Conservation (phyloP, 2,329 filamentous ascomycete species). For the Zalaria obscura region DNA sequence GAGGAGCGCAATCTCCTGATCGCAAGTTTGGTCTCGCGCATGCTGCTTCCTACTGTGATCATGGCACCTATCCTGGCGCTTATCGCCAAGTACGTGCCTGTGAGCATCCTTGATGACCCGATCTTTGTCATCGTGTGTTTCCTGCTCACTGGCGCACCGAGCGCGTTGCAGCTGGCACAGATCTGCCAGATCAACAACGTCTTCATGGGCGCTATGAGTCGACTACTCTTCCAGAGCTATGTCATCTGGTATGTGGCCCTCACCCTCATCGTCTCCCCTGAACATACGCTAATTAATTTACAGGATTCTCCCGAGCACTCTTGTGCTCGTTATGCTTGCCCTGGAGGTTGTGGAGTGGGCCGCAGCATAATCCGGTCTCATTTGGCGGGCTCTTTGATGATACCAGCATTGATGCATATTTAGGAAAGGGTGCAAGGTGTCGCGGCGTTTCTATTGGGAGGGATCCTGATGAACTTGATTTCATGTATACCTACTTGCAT, state of each 20-base stretch:
- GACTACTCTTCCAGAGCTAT: conserved; percentile 88
- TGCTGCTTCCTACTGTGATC: conserved; percentile 80
- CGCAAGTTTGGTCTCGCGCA: conserved; percentile 73
- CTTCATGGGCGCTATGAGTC: conserved; percentile 88
- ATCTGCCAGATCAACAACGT: conserved; percentile 98
- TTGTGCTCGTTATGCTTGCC: conserved; percentile 79
- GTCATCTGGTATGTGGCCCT: conserved; percentile 67
- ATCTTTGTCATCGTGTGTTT: conserved; percentile 98
- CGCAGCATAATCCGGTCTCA: background rate
- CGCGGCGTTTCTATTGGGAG: too few relatives aligned
- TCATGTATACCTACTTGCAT: too few relatives aligned
- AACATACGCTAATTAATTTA: background rate
- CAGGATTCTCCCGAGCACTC: conserved; percentile 85
- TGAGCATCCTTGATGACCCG: conserved; percentile 91
- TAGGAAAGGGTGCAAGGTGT: too few relatives aligned
- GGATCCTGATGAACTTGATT: too few relatives aligned
- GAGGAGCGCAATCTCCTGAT: conserved; percentile 66
- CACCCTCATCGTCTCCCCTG: background rate
- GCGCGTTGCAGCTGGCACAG: conserved; percentile 85
- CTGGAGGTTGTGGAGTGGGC: conserved; percentile 91
- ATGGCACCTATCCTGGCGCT: conserved; percentile 86
- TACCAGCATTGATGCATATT: too few relatives aligned
- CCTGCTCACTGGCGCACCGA: conserved; percentile 84
- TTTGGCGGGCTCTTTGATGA: too few relatives aligned
- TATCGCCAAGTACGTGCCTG: conserved; percentile 75